A percentile compares a stretch with the other conserved stretches of the same genome.
Evolutionary conservation across 2,329 filamentous ascomycete species (phyloP).

Genomic region (Alternaria dauci): DNA sequence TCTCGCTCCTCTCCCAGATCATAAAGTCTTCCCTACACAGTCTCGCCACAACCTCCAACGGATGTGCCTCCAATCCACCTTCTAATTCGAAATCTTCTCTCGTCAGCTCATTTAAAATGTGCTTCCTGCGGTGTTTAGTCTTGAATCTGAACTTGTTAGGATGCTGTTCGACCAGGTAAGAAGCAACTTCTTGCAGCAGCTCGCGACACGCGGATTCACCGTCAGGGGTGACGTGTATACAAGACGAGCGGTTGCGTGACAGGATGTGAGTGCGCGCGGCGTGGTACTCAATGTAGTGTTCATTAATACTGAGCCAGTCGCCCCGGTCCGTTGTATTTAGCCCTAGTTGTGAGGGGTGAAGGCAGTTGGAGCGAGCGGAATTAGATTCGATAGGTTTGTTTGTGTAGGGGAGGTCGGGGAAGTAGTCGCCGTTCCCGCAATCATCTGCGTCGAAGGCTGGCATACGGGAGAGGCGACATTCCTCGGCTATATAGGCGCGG

Average conservation of each 20-base stretch:
- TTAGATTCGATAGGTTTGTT: constrained; percentile 15
- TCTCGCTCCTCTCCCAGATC: constrained; percentile 56
- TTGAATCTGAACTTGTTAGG: constrained; percentile 53
- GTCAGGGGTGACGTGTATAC: constrained; percentile 57
- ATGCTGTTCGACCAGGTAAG: constrained; percentile 56
- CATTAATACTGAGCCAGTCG: constrained; percentile 61
- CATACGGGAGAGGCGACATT: constrained; percentile 34
- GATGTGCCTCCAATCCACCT: constrained; percentile 47
- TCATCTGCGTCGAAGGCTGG: constrained; percentile 42
- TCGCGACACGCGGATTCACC: constrained; percentile 58
- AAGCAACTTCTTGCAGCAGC: constrained; percentile 56
- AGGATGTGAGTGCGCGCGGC: constrained; percentile 54
- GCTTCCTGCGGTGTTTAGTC: constrained; percentile 15
- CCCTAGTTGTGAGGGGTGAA: constrained; percentile 44
- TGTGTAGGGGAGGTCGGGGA: constrained; percentile 33
- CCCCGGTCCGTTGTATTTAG: constrained; percentile 55
- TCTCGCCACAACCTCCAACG: constrained; percentile 60
- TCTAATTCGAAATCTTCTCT: constrained; percentile 52
- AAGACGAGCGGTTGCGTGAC: constrained; percentile 48
- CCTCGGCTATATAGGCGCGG: constrained; percentile 29
- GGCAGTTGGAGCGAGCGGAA: not conserved
- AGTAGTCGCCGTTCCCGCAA: constrained; percentile 39
- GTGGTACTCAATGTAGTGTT: constrained; percentile 57
- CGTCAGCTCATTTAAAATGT: constrained; percentile 55
- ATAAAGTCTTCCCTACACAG: constrained; percentile 63